Percentiles rank a stretch among this genome's conserved stretches.
Evolutionary conservation across 495 filamentous ascomycete species (phyloP).

Genomic region (Bathelium albidoporum): DNA sequence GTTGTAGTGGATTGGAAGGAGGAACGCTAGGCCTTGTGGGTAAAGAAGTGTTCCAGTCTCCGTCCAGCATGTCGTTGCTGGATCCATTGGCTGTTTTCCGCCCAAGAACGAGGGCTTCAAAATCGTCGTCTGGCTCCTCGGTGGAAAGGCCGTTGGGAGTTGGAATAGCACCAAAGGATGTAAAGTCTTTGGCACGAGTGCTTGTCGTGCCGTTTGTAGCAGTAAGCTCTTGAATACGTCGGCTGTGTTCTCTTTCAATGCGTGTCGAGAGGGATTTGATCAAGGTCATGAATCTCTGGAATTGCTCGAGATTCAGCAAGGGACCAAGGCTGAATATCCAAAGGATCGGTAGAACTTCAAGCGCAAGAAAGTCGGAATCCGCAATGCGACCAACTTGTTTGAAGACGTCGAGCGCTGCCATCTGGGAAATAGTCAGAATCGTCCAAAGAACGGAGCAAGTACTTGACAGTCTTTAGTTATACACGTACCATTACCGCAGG

Average conservation of each 20-base stretch:
- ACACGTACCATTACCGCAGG: slow-evolving; percentile 69
- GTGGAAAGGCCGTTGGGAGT: slow-evolving; percentile 43
- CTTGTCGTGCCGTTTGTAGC: slow-evolving; percentile 31
- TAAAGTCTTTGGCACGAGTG: slow-evolving; percentile 44
- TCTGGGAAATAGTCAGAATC: slow-evolving; percentile 24
- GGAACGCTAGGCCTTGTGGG: slow-evolving; percentile 9
- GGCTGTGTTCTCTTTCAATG: slow-evolving; percentile 79
- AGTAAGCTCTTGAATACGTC: slow-evolving; percentile 75
- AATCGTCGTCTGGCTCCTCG: slow-evolving; percentile 53
- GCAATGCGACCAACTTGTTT: slow-evolving; percentile 68
- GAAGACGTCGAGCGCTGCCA: slow-evolving; percentile 80
- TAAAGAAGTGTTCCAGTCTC: slow-evolving; percentile 27
- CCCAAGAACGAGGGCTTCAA: slow-evolving; percentile 80
- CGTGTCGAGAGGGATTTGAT: slow-evolving; percentile 69
- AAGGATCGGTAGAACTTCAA: slow-evolving; percentile 78
- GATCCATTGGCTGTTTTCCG: slow-evolving; percentile 19
- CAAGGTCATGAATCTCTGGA: slow-evolving; percentile 74
- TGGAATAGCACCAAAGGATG: slow-evolving; percentile 44
- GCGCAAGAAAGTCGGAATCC: slow-evolving; percentile 85
- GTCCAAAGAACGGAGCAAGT: background rate
- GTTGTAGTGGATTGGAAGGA: background rate
- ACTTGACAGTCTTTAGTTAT: background rate
- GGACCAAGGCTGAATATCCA: slow-evolving; percentile 92
- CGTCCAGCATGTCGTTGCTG: slow-evolving; percentile 32
- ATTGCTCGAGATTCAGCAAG: slow-evolving; percentile 74